A percentile compares a stretch with the other conserved stretches of the same genome.
Conservation (phyloP, 1,284 basidiomycete genomes). For the Puccinia hordei region DNA sequence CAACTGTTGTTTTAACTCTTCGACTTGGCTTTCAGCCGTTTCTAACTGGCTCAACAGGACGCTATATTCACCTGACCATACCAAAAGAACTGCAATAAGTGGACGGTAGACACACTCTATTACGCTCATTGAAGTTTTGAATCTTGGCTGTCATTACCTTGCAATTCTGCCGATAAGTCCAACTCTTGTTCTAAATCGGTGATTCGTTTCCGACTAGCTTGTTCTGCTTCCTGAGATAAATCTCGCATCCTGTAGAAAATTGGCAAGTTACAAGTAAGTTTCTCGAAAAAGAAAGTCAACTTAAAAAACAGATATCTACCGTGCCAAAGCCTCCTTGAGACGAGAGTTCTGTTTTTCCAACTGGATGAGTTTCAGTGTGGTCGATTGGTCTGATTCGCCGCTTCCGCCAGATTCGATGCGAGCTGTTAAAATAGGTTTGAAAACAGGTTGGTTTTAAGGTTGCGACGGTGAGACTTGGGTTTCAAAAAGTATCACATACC, state of each 20-base stretch:
- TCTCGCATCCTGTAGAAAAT: constrained; percentile 71
- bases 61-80: constrained; percentile 72
- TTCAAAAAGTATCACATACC: constrained; percentile 57
- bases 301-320: constrained; percentile 62
- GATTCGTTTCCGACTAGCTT: constrained; percentile 78
- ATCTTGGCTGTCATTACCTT: constrained; percentile 54
- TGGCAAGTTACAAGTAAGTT: constrained; percentile 33
- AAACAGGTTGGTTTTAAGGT: constrained; percentile 52
- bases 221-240: constrained; percentile 80
- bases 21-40: constrained; percentile 84
- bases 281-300: neutral
- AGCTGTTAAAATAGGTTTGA: constrained; percentile 52
- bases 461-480: constrained; percentile 53
- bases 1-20: constrained; percentile 89
- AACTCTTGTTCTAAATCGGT: constrained; percentile 87
- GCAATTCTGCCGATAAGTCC: constrained; percentile 59
- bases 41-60: constrained; percentile 74
- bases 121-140: no score
- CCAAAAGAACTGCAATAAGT: constrained; percentile 30
- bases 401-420: constrained; percentile 62
- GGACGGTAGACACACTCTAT: neutral
- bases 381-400: constrained; percentile 64
- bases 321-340: constrained; percentile 86
- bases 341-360: constrained; percentile 95
- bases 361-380: constrained; percentile 79